Evolutionary conservation across 352 stramenopile species (phyloP), one percentile per base, ranked within the genome.

Genomic region (Globisporangium acanthophoron): DNA sequence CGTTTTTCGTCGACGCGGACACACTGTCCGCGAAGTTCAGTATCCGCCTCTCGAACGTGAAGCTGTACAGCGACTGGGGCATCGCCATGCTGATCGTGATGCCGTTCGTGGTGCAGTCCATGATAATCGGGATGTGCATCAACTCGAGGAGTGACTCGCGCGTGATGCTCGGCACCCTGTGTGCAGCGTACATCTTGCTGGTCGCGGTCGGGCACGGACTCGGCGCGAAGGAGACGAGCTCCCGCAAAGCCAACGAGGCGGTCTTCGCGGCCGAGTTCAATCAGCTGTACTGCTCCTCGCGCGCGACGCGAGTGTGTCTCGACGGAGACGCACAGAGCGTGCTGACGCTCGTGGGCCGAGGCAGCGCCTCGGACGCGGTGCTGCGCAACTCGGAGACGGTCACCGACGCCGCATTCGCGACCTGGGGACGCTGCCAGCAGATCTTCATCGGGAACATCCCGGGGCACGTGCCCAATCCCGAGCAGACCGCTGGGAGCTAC

Each of bases 261-360:
- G 47, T 56, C 29, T 62, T 62, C 20, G 48, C 39, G 27, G 29
- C 16, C 56, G 54, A 46, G 48, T 56, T 62, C 39, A 62, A 62
- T n/a, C 13, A 37, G 49, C 45, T 56, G 39, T 62, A 57, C 31
- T 62, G 56, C 40, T 39, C 55, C n/a, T 35, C 27, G 18, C 56
- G 48, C 6, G 56, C 40, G 21, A n/a, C 56, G 39, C 7, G 5
- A 3, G 24, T 56, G 21, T 61, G 56, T 9, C 15, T 61, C 11
- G 31, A 45, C 1, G 56, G 37, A 6, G n/a, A 49, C 16, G 8
- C 16, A 3, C 16, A 35, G 16, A 13, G 31, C 0, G 12, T 61
- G 27, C 39, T 61, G 15, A 20, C 24, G 2, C 49, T 62, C 31
- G 33, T n/a, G 21, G 37, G 16, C 1, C 37, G 52, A 3, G 47